Base-by-base conservation (phyloP, 106 monocot species). In the Iris macrosiphon region DNA sequence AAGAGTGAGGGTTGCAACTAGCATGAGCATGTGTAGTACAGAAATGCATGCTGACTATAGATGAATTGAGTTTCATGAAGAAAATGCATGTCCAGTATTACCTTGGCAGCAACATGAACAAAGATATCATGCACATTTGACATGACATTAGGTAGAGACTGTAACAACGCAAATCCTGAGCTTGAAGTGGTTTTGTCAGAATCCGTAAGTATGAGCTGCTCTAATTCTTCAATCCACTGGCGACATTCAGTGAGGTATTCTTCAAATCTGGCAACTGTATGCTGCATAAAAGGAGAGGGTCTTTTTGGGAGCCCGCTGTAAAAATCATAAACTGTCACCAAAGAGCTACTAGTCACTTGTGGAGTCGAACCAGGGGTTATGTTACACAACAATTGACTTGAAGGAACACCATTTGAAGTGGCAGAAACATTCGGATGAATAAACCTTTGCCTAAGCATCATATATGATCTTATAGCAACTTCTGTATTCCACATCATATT, bases 91-190 rank as follows among this genome's bases (percentile, higher is more conserved):
- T n/a, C n/a, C n/a, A n/a, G n/a, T n/a, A n/a, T n/a, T 69, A 88
- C 89, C 85, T 95, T 89, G 15, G 89, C 85, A 45, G 85, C 89
- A 47, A 85, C 74, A 82, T 89, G 74, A 56, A 95, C 54, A 54
- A 95, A 85, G 65, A 68, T 85, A 41, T 85, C 85, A 75, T 95
- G 76, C 45, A 89, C 78, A 69, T 95, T 89, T 30, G 85, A 76
- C 57, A 95, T 71, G 25, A 86, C 68, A 49, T 54, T 73, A 16
- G 95, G 82, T 20, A 95, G 31, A 53, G 65, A 64, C 45, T 95
- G 74, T 16, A 79, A 41, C 15, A 59, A 52, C 11, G 52, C 25
- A 8, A 30, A 45, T 16, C 52, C 50, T n/a, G 69, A 75, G 20
- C 52, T 67, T 22, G 49, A 61, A 57, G 64, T 49, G 6, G 31